Evolutionary conservation across 1,284 basidiomycete species (phyloP).

Genomic region (Pseudozyma thailandica): DNA sequence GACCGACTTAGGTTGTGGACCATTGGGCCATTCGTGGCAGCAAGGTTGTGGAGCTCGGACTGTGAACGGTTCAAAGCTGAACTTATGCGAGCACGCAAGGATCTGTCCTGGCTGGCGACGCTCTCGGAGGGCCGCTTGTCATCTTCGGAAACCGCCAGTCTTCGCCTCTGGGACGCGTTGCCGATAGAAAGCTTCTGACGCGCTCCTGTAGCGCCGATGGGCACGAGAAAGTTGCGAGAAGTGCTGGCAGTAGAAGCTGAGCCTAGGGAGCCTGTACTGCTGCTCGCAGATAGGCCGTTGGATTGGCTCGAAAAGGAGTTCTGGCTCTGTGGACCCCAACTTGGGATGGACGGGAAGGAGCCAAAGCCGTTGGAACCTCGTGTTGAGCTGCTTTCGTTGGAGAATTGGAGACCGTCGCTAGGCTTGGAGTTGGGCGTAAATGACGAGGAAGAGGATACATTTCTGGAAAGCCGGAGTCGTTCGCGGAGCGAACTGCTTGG

Average conservation of each 20-base stretch:
- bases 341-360: slow-evolving; percentile 19
- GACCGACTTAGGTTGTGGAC: slow-evolving; percentile 17
- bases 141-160: slow-evolving; percentile 36
- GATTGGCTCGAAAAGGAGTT: slow-evolving; percentile 1
- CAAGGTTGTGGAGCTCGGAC: slow-evolving; percentile 18
- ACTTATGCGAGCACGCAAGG: neutral
- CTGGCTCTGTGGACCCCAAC: slow-evolving; percentile 10
- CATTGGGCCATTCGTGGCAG: neutral
- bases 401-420: slow-evolving; percentile 27
- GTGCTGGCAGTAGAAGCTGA: slow-evolving; percentile 17
- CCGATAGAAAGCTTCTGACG: slow-evolving; percentile 59
- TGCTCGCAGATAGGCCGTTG: slow-evolving; percentile 10
- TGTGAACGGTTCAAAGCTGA: slow-evolving; percentile 22
- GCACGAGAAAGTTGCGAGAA: slow-evolving; percentile 58
- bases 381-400: slow-evolving; percentile 3
- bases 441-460: slow-evolving; percentile 14
- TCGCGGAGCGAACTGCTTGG: slow-evolving; percentile 21
- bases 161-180: slow-evolving; percentile 51
- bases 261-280: slow-evolving; percentile 23
- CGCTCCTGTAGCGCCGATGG: slow-evolving; percentile 61
- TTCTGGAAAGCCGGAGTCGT: slow-evolving; percentile 20
- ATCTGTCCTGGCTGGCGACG: neutral
- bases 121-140: slow-evolving; percentile 14
- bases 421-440: slow-evolving; percentile 8
- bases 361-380: neutral